phyloP scores from a whole-genome alignment of 1,284 basidiomycete species.

The Malassezia slooffiae region DNA sequence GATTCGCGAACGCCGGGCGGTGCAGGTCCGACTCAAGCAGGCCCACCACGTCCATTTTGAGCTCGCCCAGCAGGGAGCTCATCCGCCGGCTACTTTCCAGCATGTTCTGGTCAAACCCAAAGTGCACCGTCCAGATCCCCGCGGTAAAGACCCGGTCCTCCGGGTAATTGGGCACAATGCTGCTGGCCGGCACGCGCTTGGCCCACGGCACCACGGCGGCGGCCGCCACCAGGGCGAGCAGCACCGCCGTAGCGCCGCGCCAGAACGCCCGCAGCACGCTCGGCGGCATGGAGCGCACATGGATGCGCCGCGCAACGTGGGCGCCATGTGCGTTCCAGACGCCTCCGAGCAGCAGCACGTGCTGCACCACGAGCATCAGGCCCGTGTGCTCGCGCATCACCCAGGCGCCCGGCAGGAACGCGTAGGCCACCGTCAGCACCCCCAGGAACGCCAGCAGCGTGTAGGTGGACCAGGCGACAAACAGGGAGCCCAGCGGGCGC shows the following conservation, averaged over 20 bases:
- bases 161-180: slow-evolving; percentile 58
- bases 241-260: neutral
- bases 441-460: slow-evolving; percentile 34
- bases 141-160: slow-evolving; percentile 65
- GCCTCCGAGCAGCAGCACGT: slow-evolving; percentile 16
- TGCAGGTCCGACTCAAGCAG: slow-evolving; percentile 74
- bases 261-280: neutral
- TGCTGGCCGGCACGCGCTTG: slow-evolving; percentile 51
- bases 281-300: neutral
- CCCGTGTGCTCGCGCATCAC: slow-evolving; percentile 71
- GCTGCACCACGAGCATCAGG: slow-evolving; percentile 19
- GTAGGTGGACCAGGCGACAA: slow-evolving; percentile 27
- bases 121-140: slow-evolving; percentile 68
- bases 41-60: slow-evolving; percentile 46
- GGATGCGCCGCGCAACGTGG: neutral
- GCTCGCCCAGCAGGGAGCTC: slow-evolving; percentile 55
- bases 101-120: slow-evolving; percentile 37
- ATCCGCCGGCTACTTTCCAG: slow-evolving; percentile 53
- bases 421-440: slow-evolving; percentile 75
- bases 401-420: slow-evolving; percentile 75
- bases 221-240: slow-evolving; percentile 19
- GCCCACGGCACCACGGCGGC: slow-evolving; percentile 46
- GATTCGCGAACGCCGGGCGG: slow-evolving; percentile 76
- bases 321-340: slow-evolving; percentile 15
- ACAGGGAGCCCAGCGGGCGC: slow-evolving; percentile 29